Percentiles rank a stretch among this genome's conserved stretches.
Evolutionary conservation across 352 stramenopile species (phyloP).

Genomic region (Phytopythium sindhum): DNA sequence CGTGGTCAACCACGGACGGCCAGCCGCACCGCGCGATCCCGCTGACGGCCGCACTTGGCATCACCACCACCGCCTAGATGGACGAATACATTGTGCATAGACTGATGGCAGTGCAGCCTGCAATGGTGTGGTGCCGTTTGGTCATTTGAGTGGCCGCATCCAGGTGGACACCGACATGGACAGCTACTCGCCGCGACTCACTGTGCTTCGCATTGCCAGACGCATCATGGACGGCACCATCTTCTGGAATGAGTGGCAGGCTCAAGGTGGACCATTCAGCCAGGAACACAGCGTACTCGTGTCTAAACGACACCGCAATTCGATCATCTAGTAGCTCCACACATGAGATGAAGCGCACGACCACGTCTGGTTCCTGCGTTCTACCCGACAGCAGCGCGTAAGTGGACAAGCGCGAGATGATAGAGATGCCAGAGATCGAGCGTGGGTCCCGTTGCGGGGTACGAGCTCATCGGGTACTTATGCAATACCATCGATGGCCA

Average conservation of each 20-base stretch:
- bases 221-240: slow-evolving; percentile 7
- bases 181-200: not conserved
- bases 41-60: not conserved
- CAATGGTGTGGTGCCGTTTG: slow-evolving; percentile 2
- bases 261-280: too few species aligned
- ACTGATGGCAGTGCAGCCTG: not conserved
- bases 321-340: too few species aligned
- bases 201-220: slow-evolving; percentile 2
- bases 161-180: slow-evolving; percentile 7
- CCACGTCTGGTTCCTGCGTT: slow-evolving; percentile 2
- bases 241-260: slow-evolving; percentile 3
- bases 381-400: slow-evolving; percentile 5
- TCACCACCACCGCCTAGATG: not conserved
- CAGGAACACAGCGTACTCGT: too few species aligned
- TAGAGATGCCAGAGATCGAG: slow-evolving; percentile 2
- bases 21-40: slow-evolving; percentile 7
- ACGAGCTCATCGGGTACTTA: not conserved
- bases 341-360: slow-evolving; percentile 9
- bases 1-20: not conserved
- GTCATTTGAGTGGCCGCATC: slow-evolving; percentile 2
- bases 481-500: too few species aligned
- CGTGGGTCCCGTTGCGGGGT: too few species aligned
- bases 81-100: not conserved
- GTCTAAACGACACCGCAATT: too few species aligned
- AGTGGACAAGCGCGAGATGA: slow-evolving; percentile 2